Base-by-base conservation (phyloP, 1,139 yeast species). In the Saccharomyces hybrid region DNA sequence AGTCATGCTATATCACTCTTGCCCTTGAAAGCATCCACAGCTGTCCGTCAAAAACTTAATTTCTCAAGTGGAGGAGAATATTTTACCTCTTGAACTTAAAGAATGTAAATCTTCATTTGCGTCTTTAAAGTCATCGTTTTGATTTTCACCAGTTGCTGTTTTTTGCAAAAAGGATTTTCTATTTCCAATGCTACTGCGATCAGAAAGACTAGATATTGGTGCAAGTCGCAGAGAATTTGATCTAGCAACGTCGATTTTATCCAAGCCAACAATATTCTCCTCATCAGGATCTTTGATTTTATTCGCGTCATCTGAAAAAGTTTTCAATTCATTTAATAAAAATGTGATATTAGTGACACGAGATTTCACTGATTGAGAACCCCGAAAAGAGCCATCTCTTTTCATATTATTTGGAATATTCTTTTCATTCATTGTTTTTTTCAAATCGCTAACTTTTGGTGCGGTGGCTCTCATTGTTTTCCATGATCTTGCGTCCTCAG, bases 281-380 rank as follows among this genome's bases (percentile, higher is more conserved):
- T 68, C 72, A 55, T 68, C 70, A 4, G 71, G 70, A 56, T 68
- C 71, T 28, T 57, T 57, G 34, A 69, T 63, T 46, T 59, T 65
- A 23, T 60, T 56, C 11, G 55, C 61, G 20, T 63, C 64, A 42
- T 56, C 56, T 16, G 60, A 62, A 27, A 56, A 58, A 46, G 59
- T 63, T 48, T 61, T 64, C 16, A 69, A 55, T 55, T 69, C 72
- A 50, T 64, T 64, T 16, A 69, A 56, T 46, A 69, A 58, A 52
- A 69, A 69, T 5, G 72, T 68, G 8, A 69, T 69, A 53, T 69
- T 67, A 9, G 72, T 69, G 4, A 69, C 65, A 51, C 64, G 64
- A 1, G 72, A 69, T 53, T 64, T 68, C 5, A 69, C 68, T 9
- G 72, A 68, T 54, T 68, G 71, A 3, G 72, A 62, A 2, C 70